phyloP scores from a whole-genome alignment of 2,329 filamentous ascomycete genomes.

The Aschersonia sp. region DNA sequence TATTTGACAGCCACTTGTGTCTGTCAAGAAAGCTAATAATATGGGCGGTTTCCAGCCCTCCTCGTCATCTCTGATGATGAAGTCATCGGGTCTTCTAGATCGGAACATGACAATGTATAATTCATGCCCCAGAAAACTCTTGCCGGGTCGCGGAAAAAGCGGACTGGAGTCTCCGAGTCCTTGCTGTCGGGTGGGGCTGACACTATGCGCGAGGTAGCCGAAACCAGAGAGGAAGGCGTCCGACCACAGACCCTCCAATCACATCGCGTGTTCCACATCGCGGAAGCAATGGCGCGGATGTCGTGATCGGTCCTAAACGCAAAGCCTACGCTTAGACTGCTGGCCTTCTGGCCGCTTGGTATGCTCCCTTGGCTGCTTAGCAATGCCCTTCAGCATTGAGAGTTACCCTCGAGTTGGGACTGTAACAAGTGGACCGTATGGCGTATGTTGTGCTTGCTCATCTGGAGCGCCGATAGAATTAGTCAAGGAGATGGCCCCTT shows the following conservation, averaged over 20 bases:
- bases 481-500: neutral
- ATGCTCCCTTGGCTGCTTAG: neutral
- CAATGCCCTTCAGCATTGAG: neutral
- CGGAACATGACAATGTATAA: neutral
- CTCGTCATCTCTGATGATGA: constrained; percentile 1
- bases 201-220: constrained; percentile 1
- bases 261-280: constrained; percentile 17
- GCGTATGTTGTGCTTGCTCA: constrained; percentile 3
- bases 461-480: neutral
- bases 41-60: too few relatives aligned
- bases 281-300: constrained; percentile 37
- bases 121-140: constrained; percentile 1
- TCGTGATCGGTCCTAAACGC: constrained; percentile 30
- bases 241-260: constrained; percentile 19
- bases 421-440: neutral
- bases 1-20: too few relatives aligned
- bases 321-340: constrained; percentile 11
- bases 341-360: neutral
- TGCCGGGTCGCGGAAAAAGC: constrained; percentile 3
- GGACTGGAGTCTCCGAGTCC: neutral
- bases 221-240: constrained; percentile 6
- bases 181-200: neutral
- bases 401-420: neutral
- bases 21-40: too few relatives aligned
- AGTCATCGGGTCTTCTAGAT: constrained; percentile 1